Evolutionary conservation across 345 rosid species (phyloP), one percentile per base, ranked within the genome.

Genomic region (Chamaenerion angustifolium): DNA sequence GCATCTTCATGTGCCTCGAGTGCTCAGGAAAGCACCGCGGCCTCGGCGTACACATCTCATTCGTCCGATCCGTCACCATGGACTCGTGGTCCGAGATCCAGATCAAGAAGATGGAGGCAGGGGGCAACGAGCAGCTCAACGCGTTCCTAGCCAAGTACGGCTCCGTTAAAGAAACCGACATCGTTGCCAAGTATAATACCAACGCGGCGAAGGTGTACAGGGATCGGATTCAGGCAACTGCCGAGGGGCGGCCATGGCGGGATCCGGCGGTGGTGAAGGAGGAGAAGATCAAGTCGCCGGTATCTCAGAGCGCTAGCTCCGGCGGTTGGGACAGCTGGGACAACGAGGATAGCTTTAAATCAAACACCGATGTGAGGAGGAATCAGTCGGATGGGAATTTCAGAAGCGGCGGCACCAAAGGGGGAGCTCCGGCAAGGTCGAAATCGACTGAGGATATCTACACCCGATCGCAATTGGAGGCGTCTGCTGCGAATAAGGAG

Each of bases 11-110:
- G 96, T 92, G 98, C 54, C 75, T 92, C 18, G 98, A 92, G 55
- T 92, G 98, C 87, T 92, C 98, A 42, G 98, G 98, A 10, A 87
- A 84, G 75, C 98, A 92, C 69, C 84, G 95, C 2, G 95, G 98
- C 64, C 81, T 92, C 53, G 98, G 98, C 14, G 98, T 92, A 16
- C 96, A 92, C 81, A 92, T 87, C 65, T 92, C 98, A 48, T 92
- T 92, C 66, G 98, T 92, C 79, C 72, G 98, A 76, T 92, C 96
- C 45, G 98, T 92, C 37, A 87, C 96, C 48, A 87, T 92, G 98
- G 98, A 92, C 61, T 87, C 96, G 1, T 92, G 98, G 98, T 84
- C 96, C 43, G 98, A 87, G 68, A 80, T 87, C 83, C 98, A 92
- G 93, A 79, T 84, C 75, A 82, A 82, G 82, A 92, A 87, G 50